Evolutionary conservation across 257 asterid species (phyloP), one percentile per base, ranked within the genome.

Genomic region (Gentiana dahurica): DNA sequence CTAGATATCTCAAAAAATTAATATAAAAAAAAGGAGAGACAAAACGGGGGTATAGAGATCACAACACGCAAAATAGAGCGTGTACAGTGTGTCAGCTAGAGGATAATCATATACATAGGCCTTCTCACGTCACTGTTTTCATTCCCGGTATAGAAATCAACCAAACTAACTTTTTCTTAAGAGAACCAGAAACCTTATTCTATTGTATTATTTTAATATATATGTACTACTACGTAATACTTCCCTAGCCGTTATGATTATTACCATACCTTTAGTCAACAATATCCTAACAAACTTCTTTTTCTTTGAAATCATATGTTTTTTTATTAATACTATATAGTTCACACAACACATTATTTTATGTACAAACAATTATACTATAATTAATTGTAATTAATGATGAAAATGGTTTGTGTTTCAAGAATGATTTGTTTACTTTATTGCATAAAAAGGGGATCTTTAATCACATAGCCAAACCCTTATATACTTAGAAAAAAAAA

Each of bases 261-360:
- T 81, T 80, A 82, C 78, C 39, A 64, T 71, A 79, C 65, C 47
- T 63, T 65, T 71, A 72, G 90, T 84, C 94, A 86, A 86, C 91
- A 51, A 77, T 70, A 83, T 86, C 91, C 80, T 77, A 86, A 86
- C 94, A 86, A 86, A 81, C 91, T 65, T 24, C 24, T 24, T 24
- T 46, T 61, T 57, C 55, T 48, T 57, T 49, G 71, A 80, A 24
- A 64, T 75, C 84, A 75, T 82, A 80, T 70, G 70, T 55, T 45
- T 49, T 35, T 44, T 8, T 43, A 36, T 54, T 36, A 54, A 48
- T 24, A 24, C 24, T 24, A 24, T 24, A 44, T 54, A 59, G 54
- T 39, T 44, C 34, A 49, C 63, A 51, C 36, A 61, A 39, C 57
- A 57, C 49, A 24, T 57, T 44, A 54, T 36, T 57, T 33, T 34